Conservation (phyloP, 2,329 filamentous ascomycete species). For the Bisporella sp. region DNA sequence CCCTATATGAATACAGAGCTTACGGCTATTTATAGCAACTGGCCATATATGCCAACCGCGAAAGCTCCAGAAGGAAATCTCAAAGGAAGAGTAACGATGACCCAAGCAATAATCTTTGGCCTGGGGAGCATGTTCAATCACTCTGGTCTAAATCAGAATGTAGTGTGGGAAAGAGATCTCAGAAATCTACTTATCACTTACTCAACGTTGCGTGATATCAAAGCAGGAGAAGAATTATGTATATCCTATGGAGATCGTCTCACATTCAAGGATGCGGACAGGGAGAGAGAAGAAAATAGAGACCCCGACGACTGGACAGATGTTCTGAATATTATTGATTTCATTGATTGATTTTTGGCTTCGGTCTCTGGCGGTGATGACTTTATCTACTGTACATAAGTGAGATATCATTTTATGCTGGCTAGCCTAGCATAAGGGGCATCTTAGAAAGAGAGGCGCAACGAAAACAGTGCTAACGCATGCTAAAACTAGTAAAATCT, state of each 20-base stretch:
- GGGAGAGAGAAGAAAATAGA: constrained; percentile 12
- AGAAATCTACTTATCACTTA: constrained; percentile 39
- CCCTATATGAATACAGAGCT: background rate
- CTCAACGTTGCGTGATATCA: constrained; percentile 40
- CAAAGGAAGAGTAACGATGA: constrained; percentile 24
- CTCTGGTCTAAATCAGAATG: constrained; percentile 42
- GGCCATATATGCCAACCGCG: constrained; percentile 21
- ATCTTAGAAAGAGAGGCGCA: too few species aligned
- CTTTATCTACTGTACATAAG: constrained; percentile 14
- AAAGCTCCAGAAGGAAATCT: constrained; percentile 16
- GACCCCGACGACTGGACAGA: constrained; percentile 20
- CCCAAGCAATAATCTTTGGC: constrained; percentile 47
- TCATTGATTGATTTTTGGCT: constrained; percentile 19
- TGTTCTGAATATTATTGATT: constrained; percentile 24
- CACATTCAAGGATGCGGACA: constrained; percentile 30
- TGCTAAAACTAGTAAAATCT: constrained; percentile 2
- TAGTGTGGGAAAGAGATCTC: constrained; percentile 46
- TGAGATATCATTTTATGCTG: constrained; percentile 15
- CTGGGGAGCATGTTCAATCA: constrained; percentile 55
- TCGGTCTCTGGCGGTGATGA: background rate
- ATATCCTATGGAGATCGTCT: constrained; percentile 30
- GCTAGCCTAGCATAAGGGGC: too few species aligned
- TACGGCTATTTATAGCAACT: constrained; percentile 18
- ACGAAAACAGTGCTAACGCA: too few species aligned
- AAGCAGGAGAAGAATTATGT: constrained; percentile 47